Conservation (phyloP, 2,329 filamentous ascomycete species). For the Penicillium sclerotigenum region DNA sequence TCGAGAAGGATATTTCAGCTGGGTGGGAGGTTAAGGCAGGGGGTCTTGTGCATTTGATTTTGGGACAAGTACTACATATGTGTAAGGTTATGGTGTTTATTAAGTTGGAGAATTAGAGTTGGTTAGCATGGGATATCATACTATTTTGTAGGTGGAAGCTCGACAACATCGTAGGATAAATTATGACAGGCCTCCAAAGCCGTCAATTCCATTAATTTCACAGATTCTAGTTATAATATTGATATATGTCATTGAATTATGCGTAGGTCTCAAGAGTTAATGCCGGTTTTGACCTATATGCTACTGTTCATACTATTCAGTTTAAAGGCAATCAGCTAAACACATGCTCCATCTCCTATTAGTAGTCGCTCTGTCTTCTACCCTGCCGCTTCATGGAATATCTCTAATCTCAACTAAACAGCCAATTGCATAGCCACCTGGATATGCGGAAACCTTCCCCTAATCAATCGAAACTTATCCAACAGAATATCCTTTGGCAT, state of each 20-base stretch:
- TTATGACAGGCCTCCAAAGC: too few species aligned
- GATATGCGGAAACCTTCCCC: conserved; percentile 20
- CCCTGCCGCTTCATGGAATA: background rate
- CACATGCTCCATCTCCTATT: background rate
- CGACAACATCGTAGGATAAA: too few species aligned
- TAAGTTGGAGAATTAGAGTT: too few species aligned
- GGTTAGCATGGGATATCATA: too few species aligned
- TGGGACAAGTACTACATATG: too few species aligned
- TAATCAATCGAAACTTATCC: conserved; percentile 41
- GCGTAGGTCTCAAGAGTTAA: background rate
- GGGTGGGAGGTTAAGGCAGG: too few species aligned
- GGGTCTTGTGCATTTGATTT: too few species aligned
- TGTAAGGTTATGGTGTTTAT: too few species aligned
- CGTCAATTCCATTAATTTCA: too few species aligned
- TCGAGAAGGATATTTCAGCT: too few species aligned
- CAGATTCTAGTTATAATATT: conserved; percentile 9
- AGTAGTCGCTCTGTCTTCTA: background rate
- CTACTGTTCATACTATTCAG: background rate
- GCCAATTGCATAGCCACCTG: conserved; percentile 25
- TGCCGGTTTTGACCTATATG: background rate
- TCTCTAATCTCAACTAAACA: background rate
- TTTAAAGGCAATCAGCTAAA: background rate
- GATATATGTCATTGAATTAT: conserved; percentile 12
- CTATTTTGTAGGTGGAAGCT: too few species aligned
- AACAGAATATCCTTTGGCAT: conserved; percentile 46